phyloP scores from a whole-genome alignment of 2,329 filamentous ascomycete genomes.

The Rutstroemia sp. region DNA sequence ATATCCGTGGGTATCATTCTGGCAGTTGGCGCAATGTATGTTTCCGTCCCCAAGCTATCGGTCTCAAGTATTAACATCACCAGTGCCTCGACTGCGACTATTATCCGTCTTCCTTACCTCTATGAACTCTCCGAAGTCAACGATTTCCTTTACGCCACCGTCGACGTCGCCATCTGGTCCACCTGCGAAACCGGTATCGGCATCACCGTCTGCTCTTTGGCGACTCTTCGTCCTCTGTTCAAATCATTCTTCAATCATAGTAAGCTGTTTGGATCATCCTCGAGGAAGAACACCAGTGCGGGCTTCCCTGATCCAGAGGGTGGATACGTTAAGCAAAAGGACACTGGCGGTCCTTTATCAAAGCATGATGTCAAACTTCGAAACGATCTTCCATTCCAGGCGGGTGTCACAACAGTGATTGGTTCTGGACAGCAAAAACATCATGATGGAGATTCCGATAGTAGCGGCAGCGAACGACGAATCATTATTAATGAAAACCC shows the following conservation, averaged over 20 bases:
- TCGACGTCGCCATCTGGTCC: constrained; percentile 36
- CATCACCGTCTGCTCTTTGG: constrained; percentile 32
- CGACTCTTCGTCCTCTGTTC: constrained; percentile 34
- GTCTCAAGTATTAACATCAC: neutral
- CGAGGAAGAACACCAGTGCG: neutral
- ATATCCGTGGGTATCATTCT: constrained; percentile 28
- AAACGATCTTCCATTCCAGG: neutral
- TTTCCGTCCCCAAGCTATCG: constrained; percentile 14
- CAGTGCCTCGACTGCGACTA: constrained; percentile 33
- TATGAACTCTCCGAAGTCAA: constrained; percentile 28
- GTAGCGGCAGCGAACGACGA: neutral
- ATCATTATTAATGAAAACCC: neutral
- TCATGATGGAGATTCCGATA: neutral
- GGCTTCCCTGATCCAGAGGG: neutral
- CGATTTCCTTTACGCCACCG: constrained; percentile 34
- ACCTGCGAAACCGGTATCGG: constrained; percentile 34
- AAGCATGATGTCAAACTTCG: neutral
- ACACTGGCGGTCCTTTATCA: neutral
- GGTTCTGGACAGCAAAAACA: neutral
- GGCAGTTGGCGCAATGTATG: constrained; percentile 33
- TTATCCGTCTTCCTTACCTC: constrained; percentile 36
- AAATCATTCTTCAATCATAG: constrained; percentile 14
- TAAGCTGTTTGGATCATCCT: neutral
- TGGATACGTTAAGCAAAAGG: neutral
- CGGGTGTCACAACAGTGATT: neutral